phyloP scores from a whole-genome alignment of 495 filamentous ascomycete species.

The Monascus purpureus region DNA sequence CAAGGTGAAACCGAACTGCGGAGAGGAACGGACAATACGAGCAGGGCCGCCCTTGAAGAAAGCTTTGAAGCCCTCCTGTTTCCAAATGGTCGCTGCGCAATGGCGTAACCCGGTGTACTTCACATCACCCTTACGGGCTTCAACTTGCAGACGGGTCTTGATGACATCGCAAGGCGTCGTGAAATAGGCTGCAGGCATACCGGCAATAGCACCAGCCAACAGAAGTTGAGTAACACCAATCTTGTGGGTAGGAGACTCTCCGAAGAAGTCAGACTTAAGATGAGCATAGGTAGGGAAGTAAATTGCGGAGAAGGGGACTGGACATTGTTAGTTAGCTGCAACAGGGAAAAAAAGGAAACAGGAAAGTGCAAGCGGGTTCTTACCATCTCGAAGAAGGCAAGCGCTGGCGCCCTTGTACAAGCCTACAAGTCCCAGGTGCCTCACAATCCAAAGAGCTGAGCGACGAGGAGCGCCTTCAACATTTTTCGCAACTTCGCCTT shows the following conservation, averaged over 20 bases:
- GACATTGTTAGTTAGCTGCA: conserved; percentile 5
- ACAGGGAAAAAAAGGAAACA: neutral
- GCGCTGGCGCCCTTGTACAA: conserved; percentile 97
- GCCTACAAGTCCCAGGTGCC: conserved; percentile 86
- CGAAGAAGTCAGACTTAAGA: conserved; percentile 85
- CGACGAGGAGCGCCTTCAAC: conserved; percentile 72
- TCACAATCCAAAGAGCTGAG: conserved; percentile 94
- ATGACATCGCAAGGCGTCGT: conserved; percentile 98
- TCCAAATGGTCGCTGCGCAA: conserved; percentile 65
- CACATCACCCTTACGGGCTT: conserved; percentile 88
- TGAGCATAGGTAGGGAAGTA: conserved; percentile 97
- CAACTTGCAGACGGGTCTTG: conserved; percentile 95
- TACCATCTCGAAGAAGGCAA: conserved; percentile 75
- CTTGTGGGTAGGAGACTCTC: conserved; percentile 77
- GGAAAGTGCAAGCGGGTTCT: conserved; percentile 2
- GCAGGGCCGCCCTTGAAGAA: conserved; percentile 99
- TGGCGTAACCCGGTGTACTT: conserved; percentile 78
- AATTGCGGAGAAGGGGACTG: conserved; percentile 90
- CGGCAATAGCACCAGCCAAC: conserved; percentile 88
- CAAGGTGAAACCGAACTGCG: conserved; percentile 95
- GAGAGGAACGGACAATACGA: conserved; percentile 83
- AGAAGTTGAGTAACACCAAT: conserved; percentile 87
- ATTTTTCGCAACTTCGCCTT: conserved; percentile 86
- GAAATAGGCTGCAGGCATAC: conserved; percentile 96
- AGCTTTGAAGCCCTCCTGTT: conserved; percentile 83